phyloP scores from a whole-genome alignment of 441 rosid species.

The Lagerstroemia fauriei region DNA sequence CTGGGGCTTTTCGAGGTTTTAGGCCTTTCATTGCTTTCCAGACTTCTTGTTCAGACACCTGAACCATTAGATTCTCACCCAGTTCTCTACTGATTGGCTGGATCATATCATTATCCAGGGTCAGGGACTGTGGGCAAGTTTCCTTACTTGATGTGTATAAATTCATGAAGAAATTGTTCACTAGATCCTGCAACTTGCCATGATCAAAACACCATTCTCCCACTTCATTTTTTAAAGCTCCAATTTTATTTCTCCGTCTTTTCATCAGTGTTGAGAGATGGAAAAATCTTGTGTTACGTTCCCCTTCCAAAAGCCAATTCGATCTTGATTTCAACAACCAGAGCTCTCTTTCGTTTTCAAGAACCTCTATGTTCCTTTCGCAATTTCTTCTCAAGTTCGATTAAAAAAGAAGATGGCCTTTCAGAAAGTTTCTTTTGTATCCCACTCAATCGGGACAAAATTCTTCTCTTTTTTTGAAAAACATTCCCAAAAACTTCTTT shows the following conservation, averaged over 20 bases:
- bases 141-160: neutral
- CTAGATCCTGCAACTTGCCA: neutral
- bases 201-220: neutral
- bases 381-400: too few relatives aligned
- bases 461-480: too few relatives aligned
- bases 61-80: too few relatives aligned
- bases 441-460: too few relatives aligned
- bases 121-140: neutral
- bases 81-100: too few relatives aligned
- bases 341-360: neutral
- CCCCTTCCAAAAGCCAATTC: neutral
- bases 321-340: neutral
- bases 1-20: neutral
- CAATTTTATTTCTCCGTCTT: neutral
- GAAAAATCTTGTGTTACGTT: neutral
- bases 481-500: too few relatives aligned
- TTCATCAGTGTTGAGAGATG: neutral
- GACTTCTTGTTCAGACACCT: neutral
- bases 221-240: too few relatives aligned
- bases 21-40: neutral
- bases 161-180: neutral
- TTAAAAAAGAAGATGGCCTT: too few relatives aligned
- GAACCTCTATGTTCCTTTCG: too few relatives aligned
- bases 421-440: too few relatives aligned
- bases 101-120: too few relatives aligned